phyloP scores from a whole-genome alignment of 345 rosid genomes.

The Zanthoxylum bungeanum region DNA sequence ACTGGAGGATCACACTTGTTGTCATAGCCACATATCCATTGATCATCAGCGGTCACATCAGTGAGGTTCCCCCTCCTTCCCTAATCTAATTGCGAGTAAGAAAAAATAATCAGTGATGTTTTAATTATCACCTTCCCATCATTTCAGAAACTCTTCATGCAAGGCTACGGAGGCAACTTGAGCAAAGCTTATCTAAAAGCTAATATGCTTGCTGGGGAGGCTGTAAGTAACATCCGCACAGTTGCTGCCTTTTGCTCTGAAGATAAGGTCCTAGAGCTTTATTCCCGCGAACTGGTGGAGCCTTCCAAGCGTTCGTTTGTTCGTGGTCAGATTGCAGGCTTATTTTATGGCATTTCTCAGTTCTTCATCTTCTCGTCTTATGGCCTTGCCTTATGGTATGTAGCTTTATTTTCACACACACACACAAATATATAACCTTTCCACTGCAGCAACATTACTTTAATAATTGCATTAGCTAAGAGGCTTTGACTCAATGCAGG shows the following conservation, averaged over 20 bases:
- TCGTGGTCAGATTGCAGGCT: slow-evolving; percentile 92
- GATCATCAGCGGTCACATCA: slow-evolving; percentile 88
- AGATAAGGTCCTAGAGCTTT: slow-evolving; percentile 79
- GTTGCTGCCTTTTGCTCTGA: slow-evolving; percentile 93
- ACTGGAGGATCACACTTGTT: slow-evolving; percentile 93
- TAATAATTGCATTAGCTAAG: background rate
- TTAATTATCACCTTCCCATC: background rate
- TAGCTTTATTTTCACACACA: slow-evolving; percentile 6
- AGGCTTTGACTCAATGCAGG: slow-evolving; percentile 33
- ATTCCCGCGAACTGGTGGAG: slow-evolving; percentile 69
- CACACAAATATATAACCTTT: background rate
- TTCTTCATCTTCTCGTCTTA: slow-evolving; percentile 96
- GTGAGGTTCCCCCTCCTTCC: slow-evolving; percentile 61
- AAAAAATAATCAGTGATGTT: background rate
- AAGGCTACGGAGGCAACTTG: slow-evolving; percentile 93
- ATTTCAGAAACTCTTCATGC: slow-evolving; percentile 88
- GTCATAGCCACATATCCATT: slow-evolving; percentile 83
- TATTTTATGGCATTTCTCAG: slow-evolving; percentile 88
- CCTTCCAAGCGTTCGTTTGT: slow-evolving; percentile 70
- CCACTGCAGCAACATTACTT: background rate
- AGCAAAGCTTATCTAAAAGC: slow-evolving; percentile 93
- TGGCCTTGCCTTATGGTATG: slow-evolving; percentile 93
- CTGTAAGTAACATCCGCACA: slow-evolving; percentile 89
- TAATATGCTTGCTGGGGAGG: slow-evolving; percentile 95
- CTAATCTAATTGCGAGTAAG: background rate